Percentiles rank a stretch among this genome's conserved stretches.
These are phyloP conservation scores for Rhamnella rubrinervis DNA, from an alignment of 331 rosid genomes.

Conservation along the genomic window DNA sequence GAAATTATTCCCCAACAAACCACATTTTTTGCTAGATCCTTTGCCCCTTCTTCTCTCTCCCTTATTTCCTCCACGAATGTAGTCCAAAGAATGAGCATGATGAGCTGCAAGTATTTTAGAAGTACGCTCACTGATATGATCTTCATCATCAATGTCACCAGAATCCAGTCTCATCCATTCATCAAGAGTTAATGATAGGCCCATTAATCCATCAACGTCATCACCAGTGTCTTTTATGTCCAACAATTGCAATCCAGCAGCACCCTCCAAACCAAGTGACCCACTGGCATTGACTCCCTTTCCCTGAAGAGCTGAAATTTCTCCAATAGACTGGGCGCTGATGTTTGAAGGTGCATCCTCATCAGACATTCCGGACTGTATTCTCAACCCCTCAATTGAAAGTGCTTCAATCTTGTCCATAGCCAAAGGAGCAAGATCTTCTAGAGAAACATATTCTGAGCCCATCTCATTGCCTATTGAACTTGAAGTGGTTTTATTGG, in stretches of 20 bases:
- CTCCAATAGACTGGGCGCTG: slow-evolving; percentile 57
- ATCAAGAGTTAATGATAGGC: slow-evolving; percentile 84
- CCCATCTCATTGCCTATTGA: slow-evolving; percentile 44
- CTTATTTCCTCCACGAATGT: slow-evolving; percentile 62
- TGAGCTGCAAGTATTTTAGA: slow-evolving; percentile 90
- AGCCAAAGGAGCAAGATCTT: slow-evolving; percentile 96
- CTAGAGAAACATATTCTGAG: slow-evolving; percentile 76
- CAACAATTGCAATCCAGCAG: slow-evolving; percentile 91
- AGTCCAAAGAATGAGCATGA: slow-evolving; percentile 87
- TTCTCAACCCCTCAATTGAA: slow-evolving; percentile 94
- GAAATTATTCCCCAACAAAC: slow-evolving; percentile 88
- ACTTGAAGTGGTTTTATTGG: slow-evolving; percentile 34
- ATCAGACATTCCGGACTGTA: slow-evolving; percentile 90
- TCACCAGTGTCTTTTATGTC: slow-evolving; percentile 58
- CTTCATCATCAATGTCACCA: slow-evolving; percentile 81
- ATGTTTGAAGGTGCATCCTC: slow-evolving; percentile 87
- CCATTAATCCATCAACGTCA: slow-evolving; percentile 81
- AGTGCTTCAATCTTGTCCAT: slow-evolving; percentile 99
- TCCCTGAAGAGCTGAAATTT: slow-evolving; percentile 75
- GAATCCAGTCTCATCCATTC: slow-evolving; percentile 97
- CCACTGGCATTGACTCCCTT: slow-evolving; percentile 59
- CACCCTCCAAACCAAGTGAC: slow-evolving; percentile 81
- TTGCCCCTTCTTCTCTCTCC: slow-evolving; percentile 82
- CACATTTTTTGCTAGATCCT: slow-evolving; percentile 60
- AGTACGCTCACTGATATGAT: slow-evolving; percentile 78